phyloP scores from a whole-genome alignment of 768 basidiomycete genomes.

The Lentinula guzmanii region DNA sequence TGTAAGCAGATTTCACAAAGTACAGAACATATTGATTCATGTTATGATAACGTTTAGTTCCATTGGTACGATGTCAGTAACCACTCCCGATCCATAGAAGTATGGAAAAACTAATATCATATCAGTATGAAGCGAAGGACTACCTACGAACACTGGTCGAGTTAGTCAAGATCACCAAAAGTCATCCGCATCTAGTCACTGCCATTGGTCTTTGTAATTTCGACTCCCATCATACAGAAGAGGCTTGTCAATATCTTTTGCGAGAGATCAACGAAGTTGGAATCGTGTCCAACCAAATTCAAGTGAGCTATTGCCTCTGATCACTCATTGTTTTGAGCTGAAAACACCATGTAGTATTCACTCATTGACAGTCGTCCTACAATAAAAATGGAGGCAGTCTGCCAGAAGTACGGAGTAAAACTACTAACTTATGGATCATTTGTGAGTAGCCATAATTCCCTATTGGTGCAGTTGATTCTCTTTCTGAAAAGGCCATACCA shows the following conservation, averaged over 20 bases:
- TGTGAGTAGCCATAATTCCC: constrained; percentile 24
- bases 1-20: not conserved
- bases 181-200: constrained; percentile 25
- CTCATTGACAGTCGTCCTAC: constrained; percentile 52
- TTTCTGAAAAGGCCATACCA: constrained; percentile 14
- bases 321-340: not conserved
- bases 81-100: not conserved
- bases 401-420: constrained; percentile 46
- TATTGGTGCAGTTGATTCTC: not conserved
- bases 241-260: constrained; percentile 36
- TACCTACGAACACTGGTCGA: constrained; percentile 10
- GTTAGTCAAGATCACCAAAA: constrained; percentile 10
- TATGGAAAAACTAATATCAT: not conserved
- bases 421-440: constrained; percentile 58
- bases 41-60: constrained; percentile 28
- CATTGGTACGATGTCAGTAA: constrained; percentile 48
- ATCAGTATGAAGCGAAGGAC: constrained; percentile 10
- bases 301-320: constrained; percentile 26
- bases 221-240: constrained; percentile 45
- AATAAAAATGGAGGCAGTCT: constrained; percentile 51
- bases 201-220: constrained; percentile 57
- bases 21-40: not conserved
- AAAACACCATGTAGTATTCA: constrained; percentile 38
- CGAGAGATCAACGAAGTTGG: constrained; percentile 44
- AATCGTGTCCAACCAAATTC: constrained; percentile 57